Base-by-base conservation (phyloP, 2,329 filamentous ascomycete species). In the Stachybotrys chlorohalonatus region DNA sequence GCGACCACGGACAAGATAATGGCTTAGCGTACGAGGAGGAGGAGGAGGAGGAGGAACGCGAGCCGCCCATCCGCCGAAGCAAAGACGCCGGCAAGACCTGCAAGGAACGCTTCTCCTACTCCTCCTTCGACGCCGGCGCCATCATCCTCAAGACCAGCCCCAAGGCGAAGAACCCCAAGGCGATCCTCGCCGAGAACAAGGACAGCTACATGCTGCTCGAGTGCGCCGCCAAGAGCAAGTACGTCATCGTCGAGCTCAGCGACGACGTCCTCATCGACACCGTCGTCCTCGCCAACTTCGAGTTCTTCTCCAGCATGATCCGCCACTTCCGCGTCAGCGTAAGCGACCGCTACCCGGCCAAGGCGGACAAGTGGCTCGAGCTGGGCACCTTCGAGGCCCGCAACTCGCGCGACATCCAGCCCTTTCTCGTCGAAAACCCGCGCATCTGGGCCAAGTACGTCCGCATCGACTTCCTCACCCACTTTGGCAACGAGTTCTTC, bases 221-320 rank as follows among this genome's bases (percentile, higher is more conserved):
- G 67, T 99, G 94, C 71, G 84, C 85, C 6, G 85, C 85, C 17
- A 77, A 86, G 62, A 93, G 95, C 74, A 97, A 97, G 70, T 96
- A 95, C 66, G 79, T 97, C 59, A 92, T 97, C 57, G 84, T 99
- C 57, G 94, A 99, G 72, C 78, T 99, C 32, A 97, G 90, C 69
- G 90, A 95, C 65, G 83, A 86, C 55, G 83, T 86, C 55, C 79
- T 95, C 49, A 88, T 99, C 56, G 94, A 99, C 67, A 99, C 94
- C 0, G 79, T 99, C 47, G 94, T 97, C n/a, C 79, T 99, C 53
- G 94, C 93, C 58, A 99, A 99, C 68, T 99, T 95, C 64, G 94
- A 99, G 70, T 99, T 99, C 75, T 99, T 99, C 76, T 96, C 91
- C 54, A 96, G 91, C 67, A 96, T 95, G 81, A 89, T 97, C 63